These are phyloP conservation scores for Pseudogymnoascus sp. DNA, from an alignment of 2,329 filamentous ascomycete species.

Conservation along the genomic window DNA sequence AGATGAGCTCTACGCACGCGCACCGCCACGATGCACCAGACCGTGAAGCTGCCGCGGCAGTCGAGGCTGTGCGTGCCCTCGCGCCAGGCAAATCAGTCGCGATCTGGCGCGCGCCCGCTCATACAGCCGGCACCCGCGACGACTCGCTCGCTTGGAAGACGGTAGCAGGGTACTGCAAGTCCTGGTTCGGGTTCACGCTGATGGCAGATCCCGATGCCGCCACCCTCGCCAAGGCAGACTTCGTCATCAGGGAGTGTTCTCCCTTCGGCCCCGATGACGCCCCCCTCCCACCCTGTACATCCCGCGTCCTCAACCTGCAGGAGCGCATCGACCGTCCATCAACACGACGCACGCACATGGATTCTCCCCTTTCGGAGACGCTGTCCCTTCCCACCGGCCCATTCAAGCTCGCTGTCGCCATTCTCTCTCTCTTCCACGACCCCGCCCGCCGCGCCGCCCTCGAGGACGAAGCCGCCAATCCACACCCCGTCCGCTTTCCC, in stretches of 20 bases:
- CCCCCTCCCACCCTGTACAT: slow-evolving; percentile 6
- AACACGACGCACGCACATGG: background rate
- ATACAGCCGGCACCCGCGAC: slow-evolving; percentile 1
- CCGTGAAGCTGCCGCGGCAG: slow-evolving; percentile 15
- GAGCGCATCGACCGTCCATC: slow-evolving; percentile 14
- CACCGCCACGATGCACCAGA: slow-evolving; percentile 11
- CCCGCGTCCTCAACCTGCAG: slow-evolving; percentile 19
- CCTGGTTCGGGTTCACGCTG: slow-evolving; percentile 24
- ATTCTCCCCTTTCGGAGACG: background rate
- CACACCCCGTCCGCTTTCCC: background rate
- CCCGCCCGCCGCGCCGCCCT: background rate
- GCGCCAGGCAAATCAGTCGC: slow-evolving; percentile 17
- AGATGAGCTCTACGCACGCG: background rate
- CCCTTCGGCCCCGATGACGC: background rate
- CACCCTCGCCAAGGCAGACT: slow-evolving; percentile 13
- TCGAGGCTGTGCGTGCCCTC: slow-evolving; percentile 14
- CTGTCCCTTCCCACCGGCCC: slow-evolving; percentile 22
- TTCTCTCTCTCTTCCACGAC: slow-evolving; percentile 18
- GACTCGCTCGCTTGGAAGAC: slow-evolving; percentile 19
- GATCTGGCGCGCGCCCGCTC: slow-evolving; percentile 7
- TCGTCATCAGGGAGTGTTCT: slow-evolving; percentile 19
- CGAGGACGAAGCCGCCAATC: background rate
- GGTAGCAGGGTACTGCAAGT: slow-evolving; percentile 22
- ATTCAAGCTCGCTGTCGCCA: slow-evolving; percentile 23
- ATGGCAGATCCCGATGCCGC: slow-evolving; percentile 7